Evolutionary conservation across 1,284 basidiomycete genomes (phyloP), one percentile per base, ranked within the genome.

Genomic region (Cutaneotrichosporon daszewskae): DNA sequence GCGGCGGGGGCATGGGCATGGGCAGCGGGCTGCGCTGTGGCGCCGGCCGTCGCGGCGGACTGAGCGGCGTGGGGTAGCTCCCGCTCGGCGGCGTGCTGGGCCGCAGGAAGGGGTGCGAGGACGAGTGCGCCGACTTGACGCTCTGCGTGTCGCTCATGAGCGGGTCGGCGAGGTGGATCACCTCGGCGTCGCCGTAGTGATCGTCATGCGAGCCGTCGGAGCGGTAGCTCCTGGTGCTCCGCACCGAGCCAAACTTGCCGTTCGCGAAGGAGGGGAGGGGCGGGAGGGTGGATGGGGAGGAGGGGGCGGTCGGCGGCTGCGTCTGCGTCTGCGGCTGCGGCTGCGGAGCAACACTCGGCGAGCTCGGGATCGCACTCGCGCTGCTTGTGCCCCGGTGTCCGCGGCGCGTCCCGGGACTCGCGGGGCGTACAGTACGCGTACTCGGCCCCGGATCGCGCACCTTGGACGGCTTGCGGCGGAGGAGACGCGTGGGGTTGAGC

Each of bases 401-500:
- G n/a, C n/a, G n/a, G n/a, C n/a, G n/a, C n/a, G n/a, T n/a, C n/a
- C n/a, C n/a, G n/a, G n/a, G n/a, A n/a, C n/a, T n/a, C n/a, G n/a
- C n/a, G n/a, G n/a, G n/a, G n/a, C n/a, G n/a, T n/a, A n/a, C n/a
- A n/a, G n/a, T 4, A 5, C 28, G 28, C 28, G 14, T 29, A n/a
- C n/a, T n/a, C n/a, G n/a, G n/a, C n/a, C 20, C 3, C 27, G 18
- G 2, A 39, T 16, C 31, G 38, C 35, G 17, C 43, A 32, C 22
- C n/a, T n/a, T n/a, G n/a, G 43, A 45, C 16, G 20, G 27, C 20
- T 47, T 47, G 14, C 45, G 40, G 4, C 45, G 40, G 14, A 47
- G 22, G 20, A 47, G 26, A 5, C 45, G 40, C n/a, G 45, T 35
- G 2, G 45, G 45, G 40, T 47, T 47, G n/a, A 47, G 40, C 6